Conservation (phyloP, 345 rosid genomes). For the Populus euphratica region DNA sequence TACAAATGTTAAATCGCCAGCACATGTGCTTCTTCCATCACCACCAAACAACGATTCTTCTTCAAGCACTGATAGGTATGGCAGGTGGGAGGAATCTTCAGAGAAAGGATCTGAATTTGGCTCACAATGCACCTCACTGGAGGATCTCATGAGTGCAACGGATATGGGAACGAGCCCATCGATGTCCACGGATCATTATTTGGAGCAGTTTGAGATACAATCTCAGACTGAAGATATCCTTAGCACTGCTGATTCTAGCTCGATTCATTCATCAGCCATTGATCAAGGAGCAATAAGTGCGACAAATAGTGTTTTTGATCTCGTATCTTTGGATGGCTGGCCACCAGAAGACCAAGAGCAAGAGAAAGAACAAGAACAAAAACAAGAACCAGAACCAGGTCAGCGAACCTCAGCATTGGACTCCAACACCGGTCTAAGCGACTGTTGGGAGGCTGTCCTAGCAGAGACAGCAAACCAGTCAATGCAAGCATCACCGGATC, state of each 20-base stretch:
- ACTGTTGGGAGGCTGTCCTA: conserved; percentile 55
- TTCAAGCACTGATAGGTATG: conserved; percentile 21
- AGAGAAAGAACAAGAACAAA: conserved; percentile 5
- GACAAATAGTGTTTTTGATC: conserved; percentile 18
- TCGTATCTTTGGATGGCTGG: conserved; percentile 44
- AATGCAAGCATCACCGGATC: conserved; percentile 15
- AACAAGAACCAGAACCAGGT: not conserved
- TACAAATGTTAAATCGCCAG: conserved; percentile 18
- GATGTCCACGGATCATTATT: conserved; percentile 17
- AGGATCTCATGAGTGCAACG: conserved; percentile 47
- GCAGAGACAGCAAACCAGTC: conserved; percentile 33
- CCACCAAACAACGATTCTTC: conserved; percentile 13
- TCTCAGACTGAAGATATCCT: conserved; percentile 15
- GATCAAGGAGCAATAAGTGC: conserved; percentile 19
- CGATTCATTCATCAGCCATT: conserved; percentile 27
- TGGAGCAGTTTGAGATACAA: conserved; percentile 34
- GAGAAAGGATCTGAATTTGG: conserved; percentile 33
- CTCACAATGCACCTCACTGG: conserved; percentile 46
- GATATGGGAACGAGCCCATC: conserved; percentile 31
- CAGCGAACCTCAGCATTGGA: conserved; percentile 14
- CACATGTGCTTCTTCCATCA: conserved; percentile 23
- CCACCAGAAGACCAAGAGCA: conserved; percentile 11
- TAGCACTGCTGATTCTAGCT: conserved; percentile 22
- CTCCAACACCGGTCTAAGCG: conserved; percentile 21
- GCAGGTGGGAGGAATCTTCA: conserved; percentile 21